phyloP scores from a whole-genome alignment of 2,329 filamentous ascomycete genomes.

The Dothistroma septosporum region DNA sequence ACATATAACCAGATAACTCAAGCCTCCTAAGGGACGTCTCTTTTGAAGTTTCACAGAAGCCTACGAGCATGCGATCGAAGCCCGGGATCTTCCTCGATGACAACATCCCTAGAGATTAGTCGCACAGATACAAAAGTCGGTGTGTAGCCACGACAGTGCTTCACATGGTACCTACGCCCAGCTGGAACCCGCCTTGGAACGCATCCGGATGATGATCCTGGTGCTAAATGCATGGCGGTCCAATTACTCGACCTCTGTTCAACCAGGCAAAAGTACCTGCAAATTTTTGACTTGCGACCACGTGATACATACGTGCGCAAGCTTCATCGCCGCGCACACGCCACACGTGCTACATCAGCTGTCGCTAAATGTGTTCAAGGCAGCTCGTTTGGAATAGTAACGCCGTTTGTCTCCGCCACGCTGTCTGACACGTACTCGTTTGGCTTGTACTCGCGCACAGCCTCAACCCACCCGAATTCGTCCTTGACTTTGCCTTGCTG shows the following conservation, averaged over 20 bases:
- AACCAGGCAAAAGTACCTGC: no score
- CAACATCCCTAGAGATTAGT: no score
- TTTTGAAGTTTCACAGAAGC: neutral
- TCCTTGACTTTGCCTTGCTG: slow-evolving; percentile 79
- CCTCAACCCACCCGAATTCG: slow-evolving; percentile 65
- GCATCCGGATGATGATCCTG: neutral
- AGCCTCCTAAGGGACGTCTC: no score
- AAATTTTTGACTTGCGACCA: no score
- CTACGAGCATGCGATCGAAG: no score
- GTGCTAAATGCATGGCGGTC: no score
- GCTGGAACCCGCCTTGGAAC: neutral
- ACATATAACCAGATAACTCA: no score
- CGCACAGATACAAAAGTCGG: no score
- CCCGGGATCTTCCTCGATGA: no score
- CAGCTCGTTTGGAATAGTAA: slow-evolving; percentile 22
- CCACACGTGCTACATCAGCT: neutral
- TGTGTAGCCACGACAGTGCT: neutral
- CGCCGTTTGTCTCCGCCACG: slow-evolving; percentile 16
- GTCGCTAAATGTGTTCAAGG: slow-evolving; percentile 16
- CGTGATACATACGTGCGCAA: neutral
- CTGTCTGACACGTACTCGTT: slow-evolving; percentile 28
- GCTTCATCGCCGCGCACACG: neutral
- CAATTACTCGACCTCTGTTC: no score
- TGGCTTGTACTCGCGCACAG: slow-evolving; percentile 39
- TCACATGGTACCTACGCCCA: neutral